Conservation (phyloP, 2,329 filamentous ascomycete genomes). For the Fusarium sacchari region DNA sequence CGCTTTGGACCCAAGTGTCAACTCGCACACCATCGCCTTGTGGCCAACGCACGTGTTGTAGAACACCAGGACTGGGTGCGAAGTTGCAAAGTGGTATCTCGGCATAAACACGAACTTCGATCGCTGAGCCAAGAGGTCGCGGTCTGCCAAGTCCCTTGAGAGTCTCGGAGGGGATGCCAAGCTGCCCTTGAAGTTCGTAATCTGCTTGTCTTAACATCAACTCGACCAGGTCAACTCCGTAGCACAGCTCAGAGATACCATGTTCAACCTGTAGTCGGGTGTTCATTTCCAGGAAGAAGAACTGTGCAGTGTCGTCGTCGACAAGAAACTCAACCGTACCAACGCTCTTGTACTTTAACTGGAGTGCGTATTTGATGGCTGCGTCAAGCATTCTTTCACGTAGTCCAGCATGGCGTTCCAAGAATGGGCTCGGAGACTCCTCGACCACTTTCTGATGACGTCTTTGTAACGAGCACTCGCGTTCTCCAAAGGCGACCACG, state of each 20-base stretch:
- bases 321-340: constrained; percentile 42
- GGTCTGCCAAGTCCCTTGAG: not conserved
- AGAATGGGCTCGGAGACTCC: not conserved
- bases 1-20: not conserved
- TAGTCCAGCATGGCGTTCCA: not conserved
- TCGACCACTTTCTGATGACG: constrained; percentile 71
- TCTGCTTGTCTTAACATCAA: constrained; percentile 52
- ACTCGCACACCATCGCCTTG: not conserved
- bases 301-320: constrained; percentile 48
- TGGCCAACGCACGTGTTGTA: not conserved
- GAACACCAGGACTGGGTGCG: not conserved
- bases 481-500: constrained; percentile 67
- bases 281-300: constrained; percentile 66
- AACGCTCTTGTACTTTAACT: constrained; percentile 10
- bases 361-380: not conserved
- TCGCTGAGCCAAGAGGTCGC: not conserved
- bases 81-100: not conserved
- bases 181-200: constrained; percentile 19
- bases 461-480: constrained; percentile 74
- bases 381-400: not conserved
- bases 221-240: constrained; percentile 75
- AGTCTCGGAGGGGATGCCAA: not conserved
- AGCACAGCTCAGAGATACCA: constrained; percentile 81
- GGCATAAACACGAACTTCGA: not conserved
- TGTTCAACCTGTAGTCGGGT: constrained; percentile 80